These are phyloP conservation scores for Vaucheria bursata DNA, from an alignment of 352 stramenopile genomes.

Conservation along the genomic window DNA sequence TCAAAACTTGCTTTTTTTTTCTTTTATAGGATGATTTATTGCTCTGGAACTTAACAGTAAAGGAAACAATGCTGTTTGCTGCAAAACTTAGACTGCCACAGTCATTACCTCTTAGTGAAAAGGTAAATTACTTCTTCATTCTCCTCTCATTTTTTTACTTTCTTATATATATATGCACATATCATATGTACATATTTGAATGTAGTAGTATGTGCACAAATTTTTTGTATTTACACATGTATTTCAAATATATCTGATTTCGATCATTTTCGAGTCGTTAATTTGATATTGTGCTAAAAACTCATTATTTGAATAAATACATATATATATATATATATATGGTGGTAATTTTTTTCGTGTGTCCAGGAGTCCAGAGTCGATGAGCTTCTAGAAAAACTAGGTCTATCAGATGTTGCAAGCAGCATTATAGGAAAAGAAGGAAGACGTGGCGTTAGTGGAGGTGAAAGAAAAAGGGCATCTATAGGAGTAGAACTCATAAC, in stretches of 20 bases:
- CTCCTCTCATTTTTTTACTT: too few relatives aligned
- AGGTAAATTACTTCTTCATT: constrained; percentile 6
- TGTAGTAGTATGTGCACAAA: too few relatives aligned
- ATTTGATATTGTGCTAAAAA: too few relatives aligned
- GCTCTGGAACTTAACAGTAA: constrained; percentile 58
- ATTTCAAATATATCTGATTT: too few relatives aligned
- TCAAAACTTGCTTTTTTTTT: too few relatives aligned
- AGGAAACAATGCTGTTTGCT: constrained; percentile 67
- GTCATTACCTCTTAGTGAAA: constrained; percentile 16
- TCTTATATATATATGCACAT: too few relatives aligned
- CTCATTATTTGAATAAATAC: too few relatives aligned
- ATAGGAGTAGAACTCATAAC: constrained; percentile 73
- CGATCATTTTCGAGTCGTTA: too few relatives aligned
- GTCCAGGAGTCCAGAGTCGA: constrained; percentile 27
- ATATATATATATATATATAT: too few relatives aligned
- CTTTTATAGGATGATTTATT: constrained; percentile 50
- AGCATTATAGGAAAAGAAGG: constrained; percentile 49
- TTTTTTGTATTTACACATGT: too few relatives aligned
- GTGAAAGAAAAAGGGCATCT: constrained; percentile 69
- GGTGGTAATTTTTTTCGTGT: too few relatives aligned
- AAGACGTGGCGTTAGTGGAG: constrained; percentile 55
- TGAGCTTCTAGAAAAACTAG: constrained; percentile 49
- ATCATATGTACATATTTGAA: too few relatives aligned
- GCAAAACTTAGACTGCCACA: constrained; percentile 60
- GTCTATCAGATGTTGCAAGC: constrained; percentile 46